Conservation (phyloP, 2,329 filamentous ascomycete genomes). For the Trichoderma koningii region DNA sequence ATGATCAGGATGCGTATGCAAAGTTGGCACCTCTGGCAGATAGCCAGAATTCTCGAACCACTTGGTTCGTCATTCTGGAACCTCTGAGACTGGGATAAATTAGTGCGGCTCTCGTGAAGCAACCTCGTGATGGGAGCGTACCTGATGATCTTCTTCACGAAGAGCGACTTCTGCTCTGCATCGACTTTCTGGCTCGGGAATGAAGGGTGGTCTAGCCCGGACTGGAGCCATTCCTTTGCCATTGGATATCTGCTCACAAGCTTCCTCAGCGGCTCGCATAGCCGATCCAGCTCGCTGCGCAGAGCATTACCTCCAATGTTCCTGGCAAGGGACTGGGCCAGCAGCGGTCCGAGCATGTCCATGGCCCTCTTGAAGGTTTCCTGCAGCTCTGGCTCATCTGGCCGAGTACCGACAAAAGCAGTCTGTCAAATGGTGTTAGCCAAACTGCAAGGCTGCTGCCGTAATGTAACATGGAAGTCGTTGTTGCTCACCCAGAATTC, state of each 20-base stretch:
- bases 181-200: conserved; percentile 64
- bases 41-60: conserved; percentile 74
- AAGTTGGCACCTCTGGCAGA: conserved; percentile 63
- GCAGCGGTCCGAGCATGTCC: conserved; percentile 60
- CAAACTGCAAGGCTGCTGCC: neutral
- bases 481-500: conserved; percentile 68
- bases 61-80: conserved; percentile 62
- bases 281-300: conserved; percentile 70
- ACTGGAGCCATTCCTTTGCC: conserved; percentile 64
- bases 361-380: conserved; percentile 53
- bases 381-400: conserved; percentile 47
- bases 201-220: conserved; percentile 55
- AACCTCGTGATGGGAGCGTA: conserved; percentile 35
- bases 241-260: conserved; percentile 59
- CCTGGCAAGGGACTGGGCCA: conserved; percentile 61
- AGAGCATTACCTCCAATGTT: conserved; percentile 70
- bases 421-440: conserved; percentile 43
- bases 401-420: conserved; percentile 53
- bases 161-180: conserved; percentile 60
- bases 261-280: conserved; percentile 71
- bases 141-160: conserved; percentile 67
- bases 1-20: conserved; percentile 57
- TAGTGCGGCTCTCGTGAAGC: conserved; percentile 7
- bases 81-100: conserved; percentile 60
- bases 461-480: neutral